phyloP scores from a whole-genome alignment of 2,329 filamentous ascomycete species.

The Talaromyces sp. region DNA sequence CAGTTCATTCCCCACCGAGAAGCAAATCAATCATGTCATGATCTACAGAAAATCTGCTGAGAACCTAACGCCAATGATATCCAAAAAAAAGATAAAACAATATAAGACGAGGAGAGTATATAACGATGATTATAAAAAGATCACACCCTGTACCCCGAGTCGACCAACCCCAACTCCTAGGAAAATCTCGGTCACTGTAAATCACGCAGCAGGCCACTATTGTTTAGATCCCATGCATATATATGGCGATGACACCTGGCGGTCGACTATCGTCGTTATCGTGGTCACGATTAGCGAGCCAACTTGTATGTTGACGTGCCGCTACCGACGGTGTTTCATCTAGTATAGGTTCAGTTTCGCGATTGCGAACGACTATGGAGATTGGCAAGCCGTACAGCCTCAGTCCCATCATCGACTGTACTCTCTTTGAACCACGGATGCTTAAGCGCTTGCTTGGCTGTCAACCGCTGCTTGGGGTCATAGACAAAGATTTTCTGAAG shows the following conservation, averaged over 20 bases:
- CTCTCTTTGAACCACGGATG: conserved; percentile 64
- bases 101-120: background rate
- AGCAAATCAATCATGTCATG: background rate
- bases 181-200: background rate
- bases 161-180: background rate
- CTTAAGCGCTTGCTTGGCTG: conserved; percentile 60
- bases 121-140: background rate
- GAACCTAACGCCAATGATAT: background rate
- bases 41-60: background rate
- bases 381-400: conserved; percentile 53
- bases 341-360: background rate
- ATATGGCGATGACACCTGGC: background rate
- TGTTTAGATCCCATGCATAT: background rate
- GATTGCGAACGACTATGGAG: conserved; percentile 7
- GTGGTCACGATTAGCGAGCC: background rate
- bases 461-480: conserved; percentile 61
- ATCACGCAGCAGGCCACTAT: background rate
- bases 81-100: background rate
- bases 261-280: background rate
- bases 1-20: background rate
- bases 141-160: background rate
- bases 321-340: background rate
- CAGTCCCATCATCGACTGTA: conserved; percentile 62
- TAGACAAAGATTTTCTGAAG: conserved; percentile 62
- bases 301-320: background rate